Evolutionary conservation across 345 rosid species (phyloP).

Genomic region (Balakata baccata): DNA sequence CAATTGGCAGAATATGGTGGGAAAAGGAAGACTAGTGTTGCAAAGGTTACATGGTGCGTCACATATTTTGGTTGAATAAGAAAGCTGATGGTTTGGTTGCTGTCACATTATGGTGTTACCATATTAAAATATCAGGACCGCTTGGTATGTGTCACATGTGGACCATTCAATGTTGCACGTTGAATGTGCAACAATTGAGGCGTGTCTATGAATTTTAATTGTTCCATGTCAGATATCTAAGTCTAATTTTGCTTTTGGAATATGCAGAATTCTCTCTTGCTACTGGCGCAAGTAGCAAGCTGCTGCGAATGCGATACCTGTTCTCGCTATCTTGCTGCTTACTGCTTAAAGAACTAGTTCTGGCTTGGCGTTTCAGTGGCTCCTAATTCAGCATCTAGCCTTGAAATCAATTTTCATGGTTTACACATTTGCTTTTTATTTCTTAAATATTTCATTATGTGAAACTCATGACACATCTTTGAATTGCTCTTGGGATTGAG

Average conservation of each 20-base stretch:
- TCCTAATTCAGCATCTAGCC: too few relatives aligned
- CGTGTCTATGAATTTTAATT: background rate
- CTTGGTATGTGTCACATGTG: background rate
- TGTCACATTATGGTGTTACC: background rate
- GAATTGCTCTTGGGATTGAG: too few relatives aligned
- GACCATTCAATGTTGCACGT: background rate
- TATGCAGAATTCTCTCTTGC: background rate
- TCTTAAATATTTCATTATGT: too few relatives aligned
- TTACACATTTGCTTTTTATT: too few relatives aligned
- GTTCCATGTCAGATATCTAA: background rate
- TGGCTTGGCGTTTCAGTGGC: too few relatives aligned
- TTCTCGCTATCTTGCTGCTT: background rate
- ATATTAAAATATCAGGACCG: background rate
- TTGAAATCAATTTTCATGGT: too few relatives aligned
- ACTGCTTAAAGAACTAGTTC: background rate
- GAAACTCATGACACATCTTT: too few relatives aligned
- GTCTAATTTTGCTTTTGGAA: background rate
- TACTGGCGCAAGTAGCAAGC: slow-evolving; percentile 1
- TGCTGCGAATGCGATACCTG: background rate
- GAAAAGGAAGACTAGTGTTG: background rate
- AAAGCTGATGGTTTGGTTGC: background rate
- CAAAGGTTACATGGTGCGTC: background rate
- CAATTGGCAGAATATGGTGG: background rate
- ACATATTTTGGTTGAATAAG: background rate
- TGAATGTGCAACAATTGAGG: background rate